Conservation (phyloP, 306 rosid species). For the Mucuna pruriens region DNA sequence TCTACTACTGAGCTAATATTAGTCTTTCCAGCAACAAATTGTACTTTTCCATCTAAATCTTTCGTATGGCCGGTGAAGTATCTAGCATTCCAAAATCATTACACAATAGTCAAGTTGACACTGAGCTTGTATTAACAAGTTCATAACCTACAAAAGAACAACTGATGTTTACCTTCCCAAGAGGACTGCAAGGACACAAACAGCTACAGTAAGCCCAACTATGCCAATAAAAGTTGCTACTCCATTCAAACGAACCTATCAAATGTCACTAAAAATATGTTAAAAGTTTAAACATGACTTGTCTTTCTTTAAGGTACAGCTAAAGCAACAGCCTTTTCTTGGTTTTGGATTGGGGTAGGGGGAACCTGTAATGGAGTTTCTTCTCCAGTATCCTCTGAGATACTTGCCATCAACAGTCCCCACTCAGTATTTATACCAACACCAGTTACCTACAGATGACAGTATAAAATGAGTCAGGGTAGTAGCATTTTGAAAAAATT, state of each 20-base stretch:
- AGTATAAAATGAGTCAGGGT: slow-evolving; percentile 13
- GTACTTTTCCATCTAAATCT: slow-evolving; percentile 49
- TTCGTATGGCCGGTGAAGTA: slow-evolving; percentile 74
- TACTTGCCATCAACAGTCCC: slow-evolving; percentile 99
- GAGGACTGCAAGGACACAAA: slow-evolving; percentile 78
- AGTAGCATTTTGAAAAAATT: slow-evolving; percentile 20
- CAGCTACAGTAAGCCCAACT: slow-evolving; percentile 93
- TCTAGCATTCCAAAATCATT: slow-evolving; percentile 50
- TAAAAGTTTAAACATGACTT: slow-evolving; percentile 24
- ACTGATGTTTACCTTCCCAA: slow-evolving; percentile 68
- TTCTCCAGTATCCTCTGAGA: slow-evolving; percentile 95
- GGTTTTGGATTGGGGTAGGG: slow-evolving; percentile 21
- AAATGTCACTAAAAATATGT: slow-evolving; percentile 41
- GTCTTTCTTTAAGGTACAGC: not conserved
- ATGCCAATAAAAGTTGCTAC: slow-evolving; percentile 95
- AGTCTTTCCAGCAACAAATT: slow-evolving; percentile 65
- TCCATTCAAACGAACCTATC: slow-evolving; percentile 96
- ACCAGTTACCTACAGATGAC: slow-evolving; percentile 75
- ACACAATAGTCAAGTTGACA: slow-evolving; percentile 13
- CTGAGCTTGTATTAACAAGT: slow-evolving; percentile 12
- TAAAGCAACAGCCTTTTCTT: slow-evolving; percentile 39
- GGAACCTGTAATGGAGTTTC: slow-evolving; percentile 97
- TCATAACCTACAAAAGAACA: slow-evolving; percentile 8
- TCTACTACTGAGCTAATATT: slow-evolving; percentile 56
- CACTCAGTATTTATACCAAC: slow-evolving; percentile 99